These are phyloP conservation scores for Inga laurina DNA, from an alignment of 306 rosid genomes.

Conservation along the genomic window DNA sequence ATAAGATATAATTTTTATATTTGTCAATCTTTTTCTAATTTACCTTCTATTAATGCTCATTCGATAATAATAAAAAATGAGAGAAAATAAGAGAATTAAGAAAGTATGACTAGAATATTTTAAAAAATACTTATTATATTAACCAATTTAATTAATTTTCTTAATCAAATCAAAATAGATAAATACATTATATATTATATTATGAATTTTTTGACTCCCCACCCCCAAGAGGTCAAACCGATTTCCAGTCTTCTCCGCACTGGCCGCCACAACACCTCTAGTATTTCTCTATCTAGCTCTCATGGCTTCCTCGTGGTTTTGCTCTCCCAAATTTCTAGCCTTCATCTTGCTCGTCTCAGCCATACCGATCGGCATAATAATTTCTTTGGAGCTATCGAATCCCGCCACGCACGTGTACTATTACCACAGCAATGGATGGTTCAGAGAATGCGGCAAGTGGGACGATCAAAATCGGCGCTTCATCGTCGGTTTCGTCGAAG, in stretches of 20 bases:
- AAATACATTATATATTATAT: too few relatives aligned
- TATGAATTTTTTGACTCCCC: neutral
- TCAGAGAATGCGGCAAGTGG: conserved; percentile 84
- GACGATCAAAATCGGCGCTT: conserved; percentile 68
- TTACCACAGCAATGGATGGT: conserved; percentile 68
- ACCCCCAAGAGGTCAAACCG: neutral
- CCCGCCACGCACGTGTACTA: conserved; percentile 67
- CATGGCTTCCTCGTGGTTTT: conserved; percentile 38
- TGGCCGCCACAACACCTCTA: too few relatives aligned
- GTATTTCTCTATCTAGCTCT: neutral
- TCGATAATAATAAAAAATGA: too few relatives aligned
- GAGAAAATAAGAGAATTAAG: too few relatives aligned
- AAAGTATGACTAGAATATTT: too few relatives aligned
- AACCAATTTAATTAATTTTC: too few relatives aligned
- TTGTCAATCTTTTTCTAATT: too few relatives aligned
- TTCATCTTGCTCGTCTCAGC: conserved; percentile 58
- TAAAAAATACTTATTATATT: too few relatives aligned
- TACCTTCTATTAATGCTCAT: too few relatives aligned
- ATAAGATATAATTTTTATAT: too few relatives aligned
- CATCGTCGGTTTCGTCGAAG: conserved; percentile 55
- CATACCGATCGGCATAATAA: conserved; percentile 67
- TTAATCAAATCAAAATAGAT: too few relatives aligned
- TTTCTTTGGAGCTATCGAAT: conserved; percentile 60
- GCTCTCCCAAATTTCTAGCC: conserved; percentile 49
- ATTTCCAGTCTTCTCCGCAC: neutral